Evolutionary conservation across 1,284 basidiomycete species (phyloP), one percentile per base, ranked within the genome.

Genomic region (Inonotus obliquus): DNA sequence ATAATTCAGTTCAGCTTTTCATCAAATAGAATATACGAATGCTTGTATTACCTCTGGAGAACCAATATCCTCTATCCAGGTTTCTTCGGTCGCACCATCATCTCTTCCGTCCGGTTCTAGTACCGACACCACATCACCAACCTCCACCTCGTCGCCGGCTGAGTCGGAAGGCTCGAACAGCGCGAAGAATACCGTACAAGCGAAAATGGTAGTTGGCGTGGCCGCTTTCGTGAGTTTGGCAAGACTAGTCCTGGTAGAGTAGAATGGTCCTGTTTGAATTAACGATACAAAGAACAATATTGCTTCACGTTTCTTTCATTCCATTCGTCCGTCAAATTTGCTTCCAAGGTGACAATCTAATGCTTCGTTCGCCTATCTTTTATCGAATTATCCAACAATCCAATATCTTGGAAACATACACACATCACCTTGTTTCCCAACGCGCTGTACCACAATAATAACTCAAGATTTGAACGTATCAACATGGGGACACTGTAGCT

Each of bases 21-120:
- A 17, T 44, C 11, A 19, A 1, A 25, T 37, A 63, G 62, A 63
- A 57, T 63, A 56, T 54, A 57, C 29, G 37, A 63, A 63, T 57
- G 62, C 62, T 14, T 63, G 62, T 29, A 37, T 19, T 7, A 60
- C 62, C 7, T 56, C 52, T 10, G 62, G 62, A 17, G 41, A 59
- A 23, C 48, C 62, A 9, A 52, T 63, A 13, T 63, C 62, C 7
- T 63, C 62, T 32, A 57, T 63, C 2, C 52, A 60, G 25, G 44
- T 63, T 13, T 60, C 58, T 14, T 55, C 58, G 14, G 62, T 63
- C 23, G 9, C 57, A 13, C 58, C 62, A 19, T 41, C 57, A 9
- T 37, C 57, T 14, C 29, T 52, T 38, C 52, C 44, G n/a, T 21
- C 58, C 9, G 49, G 39, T 5, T 38, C 57, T 10, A 49, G 2